A percentile compares a stretch with the other conserved stretches of the same genome.
Evolutionary conservation across 768 basidiomycete species (phyloP).

Genomic region (Asterophora parasitica): DNA sequence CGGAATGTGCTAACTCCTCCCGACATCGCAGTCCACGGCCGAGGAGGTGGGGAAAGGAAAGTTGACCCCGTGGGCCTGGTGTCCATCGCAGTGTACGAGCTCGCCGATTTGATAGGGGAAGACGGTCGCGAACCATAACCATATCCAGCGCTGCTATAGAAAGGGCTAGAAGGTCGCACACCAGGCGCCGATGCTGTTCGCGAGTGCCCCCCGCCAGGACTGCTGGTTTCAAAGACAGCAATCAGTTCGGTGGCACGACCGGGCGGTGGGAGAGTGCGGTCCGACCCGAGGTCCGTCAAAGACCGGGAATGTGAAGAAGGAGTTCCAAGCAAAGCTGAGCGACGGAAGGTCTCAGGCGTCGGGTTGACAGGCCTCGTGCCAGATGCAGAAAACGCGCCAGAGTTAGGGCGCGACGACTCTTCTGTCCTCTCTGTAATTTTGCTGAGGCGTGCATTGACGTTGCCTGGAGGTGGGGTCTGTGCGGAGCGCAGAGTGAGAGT

Average conservation of each 20-base stretch:
- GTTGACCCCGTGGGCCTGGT: conserved; percentile 32
- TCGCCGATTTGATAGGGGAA: conserved; percentile 41
- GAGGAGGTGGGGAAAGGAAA: conserved; percentile 45
- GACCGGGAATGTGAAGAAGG: conserved; percentile 48
- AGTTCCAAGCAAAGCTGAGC: conserved; percentile 37
- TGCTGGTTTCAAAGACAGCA: conserved; percentile 59
- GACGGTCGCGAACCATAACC: conserved; percentile 40
- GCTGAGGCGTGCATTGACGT: conserved; percentile 52
- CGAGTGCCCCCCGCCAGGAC: conserved; percentile 42
- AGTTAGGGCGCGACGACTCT: conserved; percentile 58
- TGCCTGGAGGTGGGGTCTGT: conserved; percentile 26
- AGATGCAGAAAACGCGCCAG: conserved; percentile 33
- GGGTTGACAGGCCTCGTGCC: conserved; percentile 32
- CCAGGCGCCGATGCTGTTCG: conserved; percentile 52
- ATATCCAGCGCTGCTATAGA: conserved; percentile 25
- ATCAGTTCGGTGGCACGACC: conserved; percentile 67
- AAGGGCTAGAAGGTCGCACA: conserved; percentile 35
- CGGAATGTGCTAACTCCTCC: conserved; percentile 20
- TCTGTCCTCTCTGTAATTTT: conserved; percentile 79
- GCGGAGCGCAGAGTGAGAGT: conserved; percentile 31
- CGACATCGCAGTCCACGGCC: conserved; percentile 29
- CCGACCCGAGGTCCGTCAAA: conserved; percentile 51
- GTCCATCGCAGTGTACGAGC: conserved; percentile 33
- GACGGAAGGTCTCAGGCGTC: conserved; percentile 41
- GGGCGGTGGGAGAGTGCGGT: conserved; percentile 42